Evolutionary conservation across 2,329 filamentous ascomycete species (phyloP), one percentile per base, ranked within the genome.

Genomic region (Epichloe scottii): DNA sequence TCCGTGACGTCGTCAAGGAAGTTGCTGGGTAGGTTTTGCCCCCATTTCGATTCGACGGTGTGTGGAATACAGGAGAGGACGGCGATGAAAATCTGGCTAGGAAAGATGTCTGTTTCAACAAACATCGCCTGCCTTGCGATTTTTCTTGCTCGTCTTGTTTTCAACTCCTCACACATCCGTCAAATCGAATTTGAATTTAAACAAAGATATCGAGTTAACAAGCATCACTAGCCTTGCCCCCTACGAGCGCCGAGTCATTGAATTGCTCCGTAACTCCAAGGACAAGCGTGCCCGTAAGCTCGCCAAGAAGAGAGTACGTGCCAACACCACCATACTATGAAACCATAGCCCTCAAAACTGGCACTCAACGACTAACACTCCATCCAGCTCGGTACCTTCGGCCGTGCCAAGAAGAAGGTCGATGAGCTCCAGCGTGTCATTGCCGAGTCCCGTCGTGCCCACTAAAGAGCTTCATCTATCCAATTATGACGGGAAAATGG

Each of bases 261-360:
- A 98, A 83, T 79, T 98, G 71, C 86, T 98, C 76, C 89, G 93
- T 68, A 98, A 98, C 87, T 85, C 82, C 79, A 94, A 95, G 81
- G 93, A 98, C 78, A 97, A 97, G 88, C 89, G 91, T 76, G 91
- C 91, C 68, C 84, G 91, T 66, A 96, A 96, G 85, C 87, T 96
- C 69, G 91, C 91, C 68, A 97, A 97, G 90, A 96, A 95, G 87
- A 85, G 91, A 75, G 87, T 91, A 82, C 63, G 85, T 81, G 51
- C 48, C n/a, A 12, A 30, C 46, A 15, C 44, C 30, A 30, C 10
- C 30, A 30, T 30, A 4, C 10, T 30, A 11, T 30, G 30, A 26
- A 7, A 46, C 12, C 14, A 33, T 7, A 33, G 33, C 34, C 42
- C 41, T 19, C 37, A 38, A 38, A 48, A 54, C 50, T 35, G 37